Conservation (phyloP, 2,329 filamentous ascomycete genomes). For the Teratosphaeria pseudoeucalypti region DNA sequence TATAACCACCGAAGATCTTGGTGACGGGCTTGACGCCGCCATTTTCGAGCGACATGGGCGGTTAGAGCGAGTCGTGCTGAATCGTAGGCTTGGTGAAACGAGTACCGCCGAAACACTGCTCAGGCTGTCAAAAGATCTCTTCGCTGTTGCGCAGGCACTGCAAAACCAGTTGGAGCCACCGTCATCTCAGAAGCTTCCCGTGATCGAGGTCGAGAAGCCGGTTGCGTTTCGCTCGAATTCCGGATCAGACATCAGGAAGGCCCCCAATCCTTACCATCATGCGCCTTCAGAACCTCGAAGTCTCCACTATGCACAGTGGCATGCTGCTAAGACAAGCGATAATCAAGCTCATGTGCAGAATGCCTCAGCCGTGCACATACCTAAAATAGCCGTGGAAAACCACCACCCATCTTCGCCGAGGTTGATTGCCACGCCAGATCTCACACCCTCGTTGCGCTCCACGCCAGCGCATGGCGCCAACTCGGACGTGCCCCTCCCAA, state of each 20-base stretch:
- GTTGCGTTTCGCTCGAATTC: neutral
- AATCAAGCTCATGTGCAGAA: neutral
- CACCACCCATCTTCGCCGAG: neutral
- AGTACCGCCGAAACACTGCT: constrained; percentile 10
- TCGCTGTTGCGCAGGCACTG: constrained; percentile 15
- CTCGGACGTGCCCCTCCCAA: neutral
- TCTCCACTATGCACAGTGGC: neutral
- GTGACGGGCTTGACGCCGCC: constrained; percentile 30
- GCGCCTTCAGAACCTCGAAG: neutral
- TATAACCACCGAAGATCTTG: constrained; percentile 20
- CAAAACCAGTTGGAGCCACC: neutral
- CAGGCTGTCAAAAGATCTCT: constrained; percentile 18
- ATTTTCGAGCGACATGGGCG: constrained; percentile 30
- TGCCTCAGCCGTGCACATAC: neutral
- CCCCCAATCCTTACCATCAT: neutral
- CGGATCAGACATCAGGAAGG: neutral
- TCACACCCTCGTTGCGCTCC: neutral
- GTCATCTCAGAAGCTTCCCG: neutral
- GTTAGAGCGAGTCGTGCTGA: constrained; percentile 30
- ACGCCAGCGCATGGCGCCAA: neutral
- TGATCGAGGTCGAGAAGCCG: neutral
- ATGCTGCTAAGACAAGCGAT: neutral
- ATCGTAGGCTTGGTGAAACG: constrained; percentile 20
- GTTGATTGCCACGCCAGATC: neutral
- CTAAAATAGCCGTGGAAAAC: neutral